phyloP scores from a whole-genome alignment of 2,329 filamentous ascomycete species.

The Penicillium sp. region DNA sequence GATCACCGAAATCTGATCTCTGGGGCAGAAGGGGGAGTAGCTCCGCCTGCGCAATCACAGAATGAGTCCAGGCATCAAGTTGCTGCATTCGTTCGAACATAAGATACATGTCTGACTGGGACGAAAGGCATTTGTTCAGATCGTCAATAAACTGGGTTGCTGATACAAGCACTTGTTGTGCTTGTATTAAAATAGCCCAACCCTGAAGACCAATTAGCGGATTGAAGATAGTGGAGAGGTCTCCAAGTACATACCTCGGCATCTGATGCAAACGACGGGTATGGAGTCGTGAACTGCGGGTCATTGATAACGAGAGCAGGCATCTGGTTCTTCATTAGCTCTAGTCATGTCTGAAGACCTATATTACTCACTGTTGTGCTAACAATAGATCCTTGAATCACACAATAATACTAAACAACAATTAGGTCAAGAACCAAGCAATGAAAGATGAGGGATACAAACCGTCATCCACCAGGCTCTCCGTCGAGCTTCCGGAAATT shows the following conservation, averaged over 20 bases:
- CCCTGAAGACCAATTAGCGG: conserved; percentile 25
- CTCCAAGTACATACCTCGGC: conserved; percentile 28
- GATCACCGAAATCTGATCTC: conserved; percentile 21
- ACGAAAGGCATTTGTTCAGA: conserved; percentile 32
- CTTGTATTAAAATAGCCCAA: conserved; percentile 38
- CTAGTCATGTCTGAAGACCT: neutral
- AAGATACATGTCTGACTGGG: conserved; percentile 30
- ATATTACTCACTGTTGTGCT: conserved; percentile 33
- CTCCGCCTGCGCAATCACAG: conserved; percentile 30
- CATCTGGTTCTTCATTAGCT: conserved; percentile 24
- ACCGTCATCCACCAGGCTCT: conserved; percentile 45
- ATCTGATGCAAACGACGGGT: conserved; percentile 34
- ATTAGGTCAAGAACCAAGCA: neutral
- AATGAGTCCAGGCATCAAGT: conserved; percentile 35
- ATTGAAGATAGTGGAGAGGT: neutral
- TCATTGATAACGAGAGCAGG: conserved; percentile 39
- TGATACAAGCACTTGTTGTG: conserved; percentile 37
- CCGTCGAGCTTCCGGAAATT: conserved; percentile 35
- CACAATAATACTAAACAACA: conserved; percentile 35
- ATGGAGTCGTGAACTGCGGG: conserved; percentile 37
- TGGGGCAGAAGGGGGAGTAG: conserved; percentile 21
- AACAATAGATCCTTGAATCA: conserved; percentile 39
- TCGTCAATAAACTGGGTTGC: conserved; percentile 37
- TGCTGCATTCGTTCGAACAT: conserved; percentile 38
- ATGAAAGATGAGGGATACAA: conserved; percentile 7